Evolutionary conservation across 1,139 yeast genomes (phyloP), one percentile per base, ranked within the genome.

Genomic region (Saccharomycopsis phalli): DNA sequence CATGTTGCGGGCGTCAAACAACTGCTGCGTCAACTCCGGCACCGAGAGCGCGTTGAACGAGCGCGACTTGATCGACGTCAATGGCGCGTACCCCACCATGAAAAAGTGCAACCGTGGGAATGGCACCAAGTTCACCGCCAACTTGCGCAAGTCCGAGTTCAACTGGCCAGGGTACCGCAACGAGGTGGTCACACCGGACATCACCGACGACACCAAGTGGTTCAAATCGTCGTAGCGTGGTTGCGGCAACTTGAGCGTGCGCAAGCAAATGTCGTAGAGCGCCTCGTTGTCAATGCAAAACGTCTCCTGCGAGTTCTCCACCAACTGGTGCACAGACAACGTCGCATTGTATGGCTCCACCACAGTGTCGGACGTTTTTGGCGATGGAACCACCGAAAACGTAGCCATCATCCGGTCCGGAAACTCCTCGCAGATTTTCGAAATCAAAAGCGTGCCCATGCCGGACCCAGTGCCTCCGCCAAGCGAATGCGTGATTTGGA

Each of bases 401-500:
- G 95, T 84, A 31, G 94, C 94, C 84, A 84, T 79, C 95, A 86
- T 86, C 68, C 95, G 79, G 63, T 86, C 95, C 39, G 94, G 87
- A 55, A 77, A 84, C 61, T 84, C 94, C 60, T 84, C 94, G 62
- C 87, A 75, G 55, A 83, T 80, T 57, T 78, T 79, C 45, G 86
- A 74, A 53, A 83, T 75, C 56, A 83, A 70, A 52, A 84, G 64
- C 34, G 95, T 83, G 57, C 95, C 95, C 88, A 86, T 79, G 64
- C 95, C 95, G 27, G 94, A 83, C 57, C 95, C 95, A 41, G 95
- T 86, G 69, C 95, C 95, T 64, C 95, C 95, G 63, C 95, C 95
- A 49, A 86, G 72, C 33, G 95, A 86, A 62, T 86, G 95, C 41
- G 95, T 76, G 57, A 86, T 80, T 66, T 84, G 95, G 75, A 86